phyloP scores from a whole-genome alignment of 2,329 filamentous ascomycete species.

The Penicillium sclerotigenum region DNA sequence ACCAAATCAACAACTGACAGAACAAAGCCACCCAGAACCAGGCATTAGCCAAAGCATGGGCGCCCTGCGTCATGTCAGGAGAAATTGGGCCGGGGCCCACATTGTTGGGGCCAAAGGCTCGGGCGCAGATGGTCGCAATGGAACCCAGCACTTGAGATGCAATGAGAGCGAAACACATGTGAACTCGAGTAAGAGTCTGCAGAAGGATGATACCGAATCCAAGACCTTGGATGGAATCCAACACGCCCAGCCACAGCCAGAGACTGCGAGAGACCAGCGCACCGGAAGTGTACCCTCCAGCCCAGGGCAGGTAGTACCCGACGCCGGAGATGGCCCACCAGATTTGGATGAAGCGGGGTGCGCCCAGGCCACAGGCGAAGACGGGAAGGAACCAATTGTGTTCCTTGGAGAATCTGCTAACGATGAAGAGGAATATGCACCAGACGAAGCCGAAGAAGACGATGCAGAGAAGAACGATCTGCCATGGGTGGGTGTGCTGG shows the following conservation, averaged over 20 bases:
- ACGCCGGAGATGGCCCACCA: slow-evolving; percentile 62
- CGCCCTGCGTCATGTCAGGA: slow-evolving; percentile 55
- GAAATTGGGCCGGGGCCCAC: slow-evolving; percentile 61
- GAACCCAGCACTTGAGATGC: slow-evolving; percentile 61
- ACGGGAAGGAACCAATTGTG: slow-evolving; percentile 67
- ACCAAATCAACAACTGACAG: slow-evolving; percentile 58
- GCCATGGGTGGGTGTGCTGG: slow-evolving; percentile 54
- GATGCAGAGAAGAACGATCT: slow-evolving; percentile 52
- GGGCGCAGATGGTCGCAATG: slow-evolving; percentile 59
- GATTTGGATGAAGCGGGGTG: slow-evolving; percentile 65
- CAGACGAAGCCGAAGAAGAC: slow-evolving; percentile 56
- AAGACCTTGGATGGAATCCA: slow-evolving; percentile 64
- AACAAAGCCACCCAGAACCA: slow-evolving; percentile 62
- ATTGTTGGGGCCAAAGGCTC: slow-evolving; percentile 59
- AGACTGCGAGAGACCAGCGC: slow-evolving; percentile 57
- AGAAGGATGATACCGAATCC: slow-evolving; percentile 67
- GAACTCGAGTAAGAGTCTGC: slow-evolving; percentile 62
- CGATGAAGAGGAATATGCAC: slow-evolving; percentile 46
- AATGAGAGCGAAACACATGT: slow-evolving; percentile 61
- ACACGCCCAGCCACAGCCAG: slow-evolving; percentile 66
- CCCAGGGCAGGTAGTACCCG: slow-evolving; percentile 60
- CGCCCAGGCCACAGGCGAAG: slow-evolving; percentile 63
- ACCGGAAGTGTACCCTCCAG: slow-evolving; percentile 51
- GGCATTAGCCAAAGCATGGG: slow-evolving; percentile 46
- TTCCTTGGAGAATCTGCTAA: slow-evolving; percentile 55